Base-by-base conservation (phyloP, 176 grass and related monocot genomes). In the Thinopyrum elongatum region DNA sequence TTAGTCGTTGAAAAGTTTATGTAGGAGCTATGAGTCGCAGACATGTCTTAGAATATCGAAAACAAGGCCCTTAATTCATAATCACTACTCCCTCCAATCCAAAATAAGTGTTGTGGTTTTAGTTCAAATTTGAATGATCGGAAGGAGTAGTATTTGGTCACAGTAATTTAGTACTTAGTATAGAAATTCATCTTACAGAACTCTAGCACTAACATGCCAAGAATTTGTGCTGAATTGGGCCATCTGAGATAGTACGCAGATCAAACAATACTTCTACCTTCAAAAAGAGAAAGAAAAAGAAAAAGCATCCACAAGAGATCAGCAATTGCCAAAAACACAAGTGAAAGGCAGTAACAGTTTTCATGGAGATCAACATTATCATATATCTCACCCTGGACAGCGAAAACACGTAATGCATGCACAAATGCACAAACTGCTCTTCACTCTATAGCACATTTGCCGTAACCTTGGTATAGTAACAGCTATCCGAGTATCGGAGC, bases 381-480 rank as follows among this genome's bases (percentile, higher is more conserved):
- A 23, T 36, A 26, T 23, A 53, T 1, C 59, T 27, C 23, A 53
- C 70, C 70, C 31, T 57, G 21, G 22, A 34, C 21, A 72, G 33
- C 58, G 13, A 28, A 79, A 34, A 53, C 23, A 29, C 31, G 25
- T 35, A 82, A 77, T 57, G 15, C 68, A 57, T 80, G 44, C 25
- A 78, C 71, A 88, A 76, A 82, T 44, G 42, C 61, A 74, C 16
- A 55, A 27, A 23, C 27, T 42, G 27, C 58, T 63, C 60, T 67
- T 63, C 60, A 82, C 1, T 34, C 9, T 38, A 38, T 38, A 67
- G 7, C 51, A 74, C 23, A 74, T 80, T 65, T 44, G 14, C 82
- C 65, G 7, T 79, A 73, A 9, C 26, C 38, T 23, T 15, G 25
- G 57, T 74, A 30, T 22, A 17, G 35, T 34, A 77, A 66, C n/a